Evolutionary conservation across 2,329 filamentous ascomycete species (phyloP).

Genomic region (Sporothrix dimorphospora): DNA sequence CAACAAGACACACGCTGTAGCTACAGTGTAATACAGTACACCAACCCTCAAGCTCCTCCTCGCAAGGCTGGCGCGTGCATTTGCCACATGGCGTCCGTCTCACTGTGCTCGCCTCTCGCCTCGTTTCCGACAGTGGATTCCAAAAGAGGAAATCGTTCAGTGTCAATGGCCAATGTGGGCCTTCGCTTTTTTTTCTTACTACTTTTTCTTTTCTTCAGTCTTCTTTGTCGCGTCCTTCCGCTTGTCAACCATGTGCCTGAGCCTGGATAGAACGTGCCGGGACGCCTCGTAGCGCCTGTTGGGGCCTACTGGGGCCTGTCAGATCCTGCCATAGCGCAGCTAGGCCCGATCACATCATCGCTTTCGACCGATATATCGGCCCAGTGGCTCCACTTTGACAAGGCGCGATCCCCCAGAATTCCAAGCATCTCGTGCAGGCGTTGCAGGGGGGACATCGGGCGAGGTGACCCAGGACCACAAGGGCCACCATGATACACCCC

Average conservation of each 20-base stretch:
- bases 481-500: no score
- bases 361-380: slow-evolving; percentile 19
- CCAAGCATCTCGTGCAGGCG: neutral
- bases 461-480: neutral
- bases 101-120: neutral
- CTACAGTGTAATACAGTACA: no score
- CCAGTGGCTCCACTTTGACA: slow-evolving; percentile 5
- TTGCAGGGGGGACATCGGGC: neutral
- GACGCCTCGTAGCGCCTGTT: neutral
- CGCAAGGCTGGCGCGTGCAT: neutral
- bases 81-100: neutral
- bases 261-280: slow-evolving; percentile 7
- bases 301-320: no score
- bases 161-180: neutral
- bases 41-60: no score
- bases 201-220: neutral
- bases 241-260: neutral
- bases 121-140: neutral
- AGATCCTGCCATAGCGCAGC: neutral
- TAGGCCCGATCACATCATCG: slow-evolving; percentile 13
- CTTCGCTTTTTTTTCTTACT: neutral
- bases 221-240: neutral
- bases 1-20: no score
- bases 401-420: neutral
- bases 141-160: neutral